These are phyloP conservation scores for Auxenochlorella protothecoides DNA, from an alignment of 139 green algal genomes.

Conservation along the genomic window DNA sequence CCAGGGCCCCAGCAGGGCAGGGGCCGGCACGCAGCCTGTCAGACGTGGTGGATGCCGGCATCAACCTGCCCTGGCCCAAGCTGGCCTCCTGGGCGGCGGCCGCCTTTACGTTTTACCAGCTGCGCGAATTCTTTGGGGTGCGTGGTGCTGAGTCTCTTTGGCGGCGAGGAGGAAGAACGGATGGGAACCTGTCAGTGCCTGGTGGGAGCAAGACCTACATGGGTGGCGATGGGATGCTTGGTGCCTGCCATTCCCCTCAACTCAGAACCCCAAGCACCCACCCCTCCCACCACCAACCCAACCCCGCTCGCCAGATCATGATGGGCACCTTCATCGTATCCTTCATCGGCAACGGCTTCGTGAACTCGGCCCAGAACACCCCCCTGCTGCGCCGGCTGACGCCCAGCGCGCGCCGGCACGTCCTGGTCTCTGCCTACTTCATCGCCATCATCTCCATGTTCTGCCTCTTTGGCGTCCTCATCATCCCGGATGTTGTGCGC, in stretches of 20 bases:
- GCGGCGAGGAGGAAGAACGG: too few species aligned
- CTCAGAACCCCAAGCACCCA: too few species aligned
- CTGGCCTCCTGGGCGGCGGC: constrained; percentile 53
- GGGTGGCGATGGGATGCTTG: too few species aligned
- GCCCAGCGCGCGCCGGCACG: constrained; percentile 24
- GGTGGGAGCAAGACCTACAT: too few species aligned
- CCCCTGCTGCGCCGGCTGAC: constrained; percentile 15
- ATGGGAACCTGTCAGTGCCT: too few species aligned
- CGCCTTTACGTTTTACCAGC: constrained; percentile 38
- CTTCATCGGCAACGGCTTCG: constrained; percentile 78
- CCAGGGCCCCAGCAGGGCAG: too few species aligned
- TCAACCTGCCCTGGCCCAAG: constrained; percentile 56
- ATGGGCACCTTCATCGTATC: constrained; percentile 86
- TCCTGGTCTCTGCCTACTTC: constrained; percentile 74
- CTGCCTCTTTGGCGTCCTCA: constrained; percentile 66
- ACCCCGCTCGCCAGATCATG: constrained; percentile 49
- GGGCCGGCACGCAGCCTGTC: constrained; percentile 1
- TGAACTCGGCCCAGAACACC: constrained; percentile 29
- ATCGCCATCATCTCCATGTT: constrained; percentile 61
- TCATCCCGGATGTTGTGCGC: constrained; percentile 76
- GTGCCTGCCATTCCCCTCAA: too few species aligned
- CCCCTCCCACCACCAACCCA: background rate
- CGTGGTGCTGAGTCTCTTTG: constrained; percentile 3
- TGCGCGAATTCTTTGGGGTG: constrained; percentile 83
- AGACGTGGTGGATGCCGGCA: constrained; percentile 43